phyloP scores from a whole-genome alignment of 139 green algal genomes.

The Deuterostichococcus epilithicus region DNA sequence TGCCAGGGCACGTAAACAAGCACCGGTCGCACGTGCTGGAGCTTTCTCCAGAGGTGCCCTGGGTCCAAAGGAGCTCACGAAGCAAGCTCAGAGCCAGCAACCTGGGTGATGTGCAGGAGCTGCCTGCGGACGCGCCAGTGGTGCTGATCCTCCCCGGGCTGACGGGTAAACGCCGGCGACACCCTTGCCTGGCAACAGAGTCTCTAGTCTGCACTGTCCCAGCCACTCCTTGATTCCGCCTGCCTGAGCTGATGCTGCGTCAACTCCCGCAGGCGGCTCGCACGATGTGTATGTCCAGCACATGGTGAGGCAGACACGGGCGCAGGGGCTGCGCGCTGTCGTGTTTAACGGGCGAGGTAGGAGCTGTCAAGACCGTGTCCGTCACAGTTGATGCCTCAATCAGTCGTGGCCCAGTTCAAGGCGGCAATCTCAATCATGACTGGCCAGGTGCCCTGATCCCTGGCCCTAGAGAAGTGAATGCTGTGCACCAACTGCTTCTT shows the following conservation, averaged over 20 bases:
- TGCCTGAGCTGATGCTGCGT: slow-evolving; percentile 73
- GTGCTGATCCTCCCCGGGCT: slow-evolving; percentile 89
- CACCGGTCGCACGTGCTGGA: slow-evolving; percentile 15
- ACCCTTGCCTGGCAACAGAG: not conserved
- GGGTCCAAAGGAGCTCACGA: not conserved
- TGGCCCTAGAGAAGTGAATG: not conserved
- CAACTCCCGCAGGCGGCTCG: slow-evolving; percentile 4
- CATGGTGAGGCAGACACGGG: slow-evolving; percentile 43
- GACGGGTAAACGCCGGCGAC: slow-evolving; percentile 84
- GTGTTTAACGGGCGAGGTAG: slow-evolving; percentile 82
- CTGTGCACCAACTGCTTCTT: not conserved
- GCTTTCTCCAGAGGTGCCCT: slow-evolving; percentile 8
- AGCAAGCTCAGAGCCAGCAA: too few species aligned
- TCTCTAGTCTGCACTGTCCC: not conserved
- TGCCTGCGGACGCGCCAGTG: slow-evolving; percentile 65
- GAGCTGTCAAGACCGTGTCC: too few species aligned
- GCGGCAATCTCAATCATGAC: too few species aligned
- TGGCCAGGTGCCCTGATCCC: too few species aligned
- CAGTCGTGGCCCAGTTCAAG: too few species aligned
- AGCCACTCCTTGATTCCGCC: slow-evolving; percentile 17
- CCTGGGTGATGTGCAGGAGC: not conserved
- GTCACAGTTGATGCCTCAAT: too few species aligned
- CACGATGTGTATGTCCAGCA: slow-evolving; percentile 38
- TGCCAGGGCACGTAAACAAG: too few species aligned
- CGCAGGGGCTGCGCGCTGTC: slow-evolving; percentile 50